A percentile compares a stretch with the other conserved stretches of the same genome.
These are phyloP conservation scores for Ananas comosus DNA, from an alignment of 176 grass and related monocot genomes.

Conservation along the genomic window DNA sequence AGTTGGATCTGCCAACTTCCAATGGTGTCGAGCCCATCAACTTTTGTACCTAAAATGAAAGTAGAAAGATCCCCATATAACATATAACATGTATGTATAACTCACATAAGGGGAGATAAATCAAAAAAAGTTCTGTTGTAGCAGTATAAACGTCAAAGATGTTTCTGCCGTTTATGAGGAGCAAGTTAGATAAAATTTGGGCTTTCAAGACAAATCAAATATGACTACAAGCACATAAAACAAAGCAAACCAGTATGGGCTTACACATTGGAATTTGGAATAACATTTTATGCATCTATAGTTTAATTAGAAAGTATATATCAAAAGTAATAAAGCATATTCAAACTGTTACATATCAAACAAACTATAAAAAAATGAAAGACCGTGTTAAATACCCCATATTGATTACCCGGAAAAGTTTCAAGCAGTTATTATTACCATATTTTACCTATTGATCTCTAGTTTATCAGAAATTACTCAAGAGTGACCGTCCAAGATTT, in stretches of 20 bases:
- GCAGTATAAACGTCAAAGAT: not conserved
- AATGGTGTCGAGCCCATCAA: constrained; percentile 69
- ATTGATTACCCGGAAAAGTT: too few species aligned
- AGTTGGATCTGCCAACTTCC: constrained; percentile 45
- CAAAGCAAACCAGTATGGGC: not conserved
- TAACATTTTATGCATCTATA: not conserved
- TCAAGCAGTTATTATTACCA: too few species aligned
- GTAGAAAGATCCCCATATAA: not conserved
- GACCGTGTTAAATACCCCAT: too few species aligned
- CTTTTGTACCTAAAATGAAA: constrained; percentile 64
- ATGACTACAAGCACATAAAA: not conserved
- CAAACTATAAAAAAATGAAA: too few species aligned
- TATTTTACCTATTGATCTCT: too few species aligned
- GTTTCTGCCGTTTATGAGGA: not conserved
- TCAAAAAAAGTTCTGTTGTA: not conserved
- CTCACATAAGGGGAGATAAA: not conserved
- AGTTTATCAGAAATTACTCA: too few species aligned
- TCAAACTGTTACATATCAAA: not conserved
- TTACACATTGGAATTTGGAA: not conserved
- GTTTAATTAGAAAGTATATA: not conserved
- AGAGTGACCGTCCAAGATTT: too few species aligned
- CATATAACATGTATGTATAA: not conserved
- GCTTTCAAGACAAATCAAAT: not conserved
- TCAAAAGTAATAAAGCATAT: not conserved
- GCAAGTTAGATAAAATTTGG: not conserved